Evolutionary conservation across 2,329 filamentous ascomycete species (phyloP).

Genomic region (Colletotrichum karsti): DNA sequence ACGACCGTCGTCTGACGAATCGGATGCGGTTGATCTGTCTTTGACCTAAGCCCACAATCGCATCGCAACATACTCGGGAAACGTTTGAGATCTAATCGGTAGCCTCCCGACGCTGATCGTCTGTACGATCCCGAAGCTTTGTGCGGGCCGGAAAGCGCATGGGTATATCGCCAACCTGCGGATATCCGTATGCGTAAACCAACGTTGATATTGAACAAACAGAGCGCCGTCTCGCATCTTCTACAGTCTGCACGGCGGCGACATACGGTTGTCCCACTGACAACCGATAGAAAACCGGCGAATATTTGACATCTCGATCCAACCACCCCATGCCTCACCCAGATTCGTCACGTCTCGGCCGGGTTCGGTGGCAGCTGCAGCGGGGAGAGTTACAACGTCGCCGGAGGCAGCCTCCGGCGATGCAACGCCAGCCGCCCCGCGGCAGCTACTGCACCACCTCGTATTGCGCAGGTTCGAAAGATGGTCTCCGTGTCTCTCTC

Average conservation of each 20-base stretch:
- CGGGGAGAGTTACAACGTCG: not conserved
- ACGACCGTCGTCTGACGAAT: not conserved
- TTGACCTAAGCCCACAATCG: not conserved
- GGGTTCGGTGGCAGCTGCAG: constrained; percentile 1
- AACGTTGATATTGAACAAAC: too few relatives aligned
- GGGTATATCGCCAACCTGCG: too few relatives aligned
- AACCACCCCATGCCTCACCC: not conserved
- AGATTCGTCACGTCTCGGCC: not conserved
- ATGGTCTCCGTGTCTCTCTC: too few relatives aligned
- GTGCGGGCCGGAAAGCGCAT: too few relatives aligned
- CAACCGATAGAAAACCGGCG: not conserved
- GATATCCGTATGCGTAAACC: too few relatives aligned
- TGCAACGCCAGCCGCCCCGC: constrained; percentile 19
- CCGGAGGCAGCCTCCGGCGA: constrained; percentile 3
- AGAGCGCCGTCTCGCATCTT: too few relatives aligned
- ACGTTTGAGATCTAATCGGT: not conserved
- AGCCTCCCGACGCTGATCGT: not conserved
- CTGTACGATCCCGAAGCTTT: too few relatives aligned
- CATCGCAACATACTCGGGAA: not conserved
- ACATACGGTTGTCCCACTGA: not conserved
- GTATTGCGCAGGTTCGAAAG: constrained; percentile 9
- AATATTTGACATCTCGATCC: not conserved
- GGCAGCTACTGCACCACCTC: constrained; percentile 18
- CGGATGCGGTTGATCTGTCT: not conserved
- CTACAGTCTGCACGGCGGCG: not conserved